Percentiles rank a stretch among this genome's conserved stretches.
Conservation (phyloP, 169 alveolate species). For the Neospora caninum region DNA sequence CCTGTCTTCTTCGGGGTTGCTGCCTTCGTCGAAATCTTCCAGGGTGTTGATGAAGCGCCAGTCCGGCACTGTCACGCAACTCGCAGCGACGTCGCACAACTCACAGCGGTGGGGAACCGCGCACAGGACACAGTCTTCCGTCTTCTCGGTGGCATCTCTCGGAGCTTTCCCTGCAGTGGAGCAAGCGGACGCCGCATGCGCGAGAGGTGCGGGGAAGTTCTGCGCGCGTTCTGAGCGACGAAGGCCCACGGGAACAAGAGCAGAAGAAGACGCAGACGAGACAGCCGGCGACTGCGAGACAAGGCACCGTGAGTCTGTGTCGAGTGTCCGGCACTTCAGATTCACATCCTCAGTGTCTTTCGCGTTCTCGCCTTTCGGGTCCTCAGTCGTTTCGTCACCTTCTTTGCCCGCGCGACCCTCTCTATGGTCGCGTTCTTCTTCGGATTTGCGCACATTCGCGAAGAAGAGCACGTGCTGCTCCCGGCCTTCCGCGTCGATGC, state of each 20-base stretch:
- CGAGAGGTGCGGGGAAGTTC: background rate
- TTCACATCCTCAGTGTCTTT: no score
- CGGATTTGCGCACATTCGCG: background rate
- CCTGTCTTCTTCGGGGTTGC: background rate
- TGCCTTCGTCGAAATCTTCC: background rate
- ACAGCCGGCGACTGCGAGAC: background rate
- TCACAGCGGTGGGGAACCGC: constrained; percentile 9
- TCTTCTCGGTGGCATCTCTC: background rate
- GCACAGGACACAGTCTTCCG: constrained; percentile 23
- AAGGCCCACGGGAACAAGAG: background rate
- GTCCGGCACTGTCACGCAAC: background rate
- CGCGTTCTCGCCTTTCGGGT: background rate
- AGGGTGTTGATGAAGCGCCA: background rate
- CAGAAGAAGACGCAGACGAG: background rate
- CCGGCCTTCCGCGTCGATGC: background rate
- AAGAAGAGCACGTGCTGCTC: constrained; percentile 25
- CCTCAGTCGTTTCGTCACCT: background rate
- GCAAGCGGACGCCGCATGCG: background rate
- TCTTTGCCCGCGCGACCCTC: background rate
- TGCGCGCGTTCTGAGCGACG: background rate
- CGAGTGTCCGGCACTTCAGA: background rate
- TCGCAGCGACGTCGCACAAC: background rate
- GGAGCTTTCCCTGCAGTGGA: constrained; percentile 1
- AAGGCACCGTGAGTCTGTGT: background rate
- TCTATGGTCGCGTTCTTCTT: no score